Evolutionary conservation across 495 filamentous ascomycete species (phyloP).

Genomic region (Lentithecium fluviatile): DNA sequence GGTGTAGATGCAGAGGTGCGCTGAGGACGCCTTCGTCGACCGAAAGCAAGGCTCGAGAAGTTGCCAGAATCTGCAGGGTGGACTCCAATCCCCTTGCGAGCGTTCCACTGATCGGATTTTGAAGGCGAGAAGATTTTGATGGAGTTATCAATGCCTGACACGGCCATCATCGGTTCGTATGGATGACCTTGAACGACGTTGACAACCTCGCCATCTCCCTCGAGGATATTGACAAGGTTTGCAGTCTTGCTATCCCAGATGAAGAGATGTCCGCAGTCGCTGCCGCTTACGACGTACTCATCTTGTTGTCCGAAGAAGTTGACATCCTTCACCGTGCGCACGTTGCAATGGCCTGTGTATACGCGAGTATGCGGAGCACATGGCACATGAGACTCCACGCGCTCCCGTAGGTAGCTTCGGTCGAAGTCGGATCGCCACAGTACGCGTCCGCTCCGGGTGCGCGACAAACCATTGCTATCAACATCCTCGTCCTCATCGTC

Average conservation of each 20-base stretch:
- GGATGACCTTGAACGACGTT: slow-evolving; percentile 74
- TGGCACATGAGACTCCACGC: slow-evolving; percentile 56
- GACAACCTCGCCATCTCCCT: slow-evolving; percentile 71
- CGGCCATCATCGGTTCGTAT: slow-evolving; percentile 68
- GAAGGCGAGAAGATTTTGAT: slow-evolving; percentile 71
- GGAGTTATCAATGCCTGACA: slow-evolving; percentile 71
- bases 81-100: slow-evolving; percentile 57
- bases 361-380: slow-evolving; percentile 57
- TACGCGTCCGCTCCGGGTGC: slow-evolving; percentile 43
- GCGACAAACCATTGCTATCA: slow-evolving; percentile 42
- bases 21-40: slow-evolving; percentile 20
- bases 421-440: slow-evolving; percentile 44
- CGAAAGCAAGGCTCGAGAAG: slow-evolving; percentile 44
- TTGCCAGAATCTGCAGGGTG: slow-evolving; percentile 39
- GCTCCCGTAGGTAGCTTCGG: slow-evolving; percentile 43
- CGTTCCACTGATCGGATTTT: slow-evolving; percentile 58
- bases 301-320: slow-evolving; percentile 72
- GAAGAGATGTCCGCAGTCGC: slow-evolving; percentile 68
- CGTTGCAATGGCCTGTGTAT: slow-evolving; percentile 70
- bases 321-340: slow-evolving; percentile 72
- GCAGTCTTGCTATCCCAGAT: slow-evolving; percentile 68
- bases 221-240: slow-evolving; percentile 64
- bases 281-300: slow-evolving; percentile 72
- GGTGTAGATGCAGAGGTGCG: slow-evolving; percentile 2
- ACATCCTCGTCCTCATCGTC: slow-evolving; percentile 43